phyloP scores from a whole-genome alignment of 371 early-diverging fungal species.

The Mucor irregularis region DNA sequence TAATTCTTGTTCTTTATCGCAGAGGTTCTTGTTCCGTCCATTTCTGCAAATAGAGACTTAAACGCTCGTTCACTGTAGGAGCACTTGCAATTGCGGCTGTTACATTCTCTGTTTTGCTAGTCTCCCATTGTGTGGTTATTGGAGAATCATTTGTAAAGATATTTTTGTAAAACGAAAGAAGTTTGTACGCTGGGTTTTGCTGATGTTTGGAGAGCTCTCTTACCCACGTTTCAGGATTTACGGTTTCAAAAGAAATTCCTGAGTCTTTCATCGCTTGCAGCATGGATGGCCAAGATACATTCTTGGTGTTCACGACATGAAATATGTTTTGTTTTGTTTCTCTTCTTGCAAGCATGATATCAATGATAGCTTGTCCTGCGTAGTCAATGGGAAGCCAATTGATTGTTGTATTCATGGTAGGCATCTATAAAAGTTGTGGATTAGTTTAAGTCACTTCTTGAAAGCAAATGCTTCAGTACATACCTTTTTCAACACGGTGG shows the following conservation, averaged over 20 bases:
- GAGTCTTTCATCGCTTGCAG: slow-evolving; percentile 22
- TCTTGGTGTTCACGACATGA: slow-evolving; percentile 38
- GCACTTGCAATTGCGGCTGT: too few species aligned
- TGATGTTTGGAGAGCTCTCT: slow-evolving; percentile 23
- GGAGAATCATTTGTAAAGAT: too few species aligned
- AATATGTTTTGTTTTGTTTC: slow-evolving; percentile 6
- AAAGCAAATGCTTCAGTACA: too few species aligned
- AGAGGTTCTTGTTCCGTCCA: too few species aligned
- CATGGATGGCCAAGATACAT: slow-evolving; percentile 24
- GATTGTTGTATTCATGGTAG: slow-evolving; percentile 18
- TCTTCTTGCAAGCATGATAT: slow-evolving; percentile 28
- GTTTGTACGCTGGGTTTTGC: slow-evolving; percentile 30
- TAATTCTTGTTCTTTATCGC: too few species aligned
- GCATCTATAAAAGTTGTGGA: too few species aligned
- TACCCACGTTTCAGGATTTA: slow-evolving; percentile 30
- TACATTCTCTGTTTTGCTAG: too few species aligned
- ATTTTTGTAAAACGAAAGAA: slow-evolving; percentile 30
- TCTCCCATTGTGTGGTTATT: too few species aligned
- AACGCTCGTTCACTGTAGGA: too few species aligned
- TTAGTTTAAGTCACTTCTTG: too few species aligned
- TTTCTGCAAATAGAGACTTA: too few species aligned
- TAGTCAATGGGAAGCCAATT: slow-evolving; percentile 44
- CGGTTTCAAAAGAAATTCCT: slow-evolving; percentile 34
- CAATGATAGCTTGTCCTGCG: slow-evolving; percentile 28
- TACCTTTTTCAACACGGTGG: slow-evolving; percentile 11